Evolutionary conservation across 768 basidiomycete genomes (phyloP).

Genomic region (Lentinula sp.): DNA sequence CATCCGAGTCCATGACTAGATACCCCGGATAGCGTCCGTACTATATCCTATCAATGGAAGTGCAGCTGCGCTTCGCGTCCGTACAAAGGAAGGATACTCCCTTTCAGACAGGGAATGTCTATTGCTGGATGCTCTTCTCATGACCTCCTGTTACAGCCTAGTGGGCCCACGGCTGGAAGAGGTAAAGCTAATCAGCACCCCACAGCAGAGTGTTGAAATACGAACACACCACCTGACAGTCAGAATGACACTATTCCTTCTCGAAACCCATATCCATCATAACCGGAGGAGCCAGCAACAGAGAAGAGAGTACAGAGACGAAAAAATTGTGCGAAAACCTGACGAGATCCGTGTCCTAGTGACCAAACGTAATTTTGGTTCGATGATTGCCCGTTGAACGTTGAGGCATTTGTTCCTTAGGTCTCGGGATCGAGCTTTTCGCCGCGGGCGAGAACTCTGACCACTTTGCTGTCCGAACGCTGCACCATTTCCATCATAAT

Average conservation of each 20-base stretch:
- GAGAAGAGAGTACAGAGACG: neutral
- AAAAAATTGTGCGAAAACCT: neutral
- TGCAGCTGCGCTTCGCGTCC: neutral
- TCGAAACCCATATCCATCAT: neutral
- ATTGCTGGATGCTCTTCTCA: neutral
- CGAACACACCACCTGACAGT: neutral
- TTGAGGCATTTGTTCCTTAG: conserved; percentile 7
- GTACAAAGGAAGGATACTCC: neutral
- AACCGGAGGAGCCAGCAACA: neutral
- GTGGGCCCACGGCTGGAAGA: neutral
- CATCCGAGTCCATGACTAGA: too few relatives aligned
- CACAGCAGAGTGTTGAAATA: too few relatives aligned
- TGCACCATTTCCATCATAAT: conserved; percentile 78
- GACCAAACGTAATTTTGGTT: neutral
- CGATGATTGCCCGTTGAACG: neutral
- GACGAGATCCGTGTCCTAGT: neutral
- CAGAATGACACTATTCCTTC: neutral
- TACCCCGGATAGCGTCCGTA: too few relatives aligned
- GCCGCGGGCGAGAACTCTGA: conserved; percentile 76
- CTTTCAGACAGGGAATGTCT: neutral
- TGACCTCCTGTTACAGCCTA: neutral
- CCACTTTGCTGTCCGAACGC: conserved; percentile 61
- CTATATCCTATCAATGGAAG: too few relatives aligned
- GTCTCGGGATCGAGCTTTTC: conserved; percentile 69
- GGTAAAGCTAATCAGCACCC: too few relatives aligned